Conservation (phyloP, 2,329 filamentous ascomycete species). For the Chaetomium globosum region DNA sequence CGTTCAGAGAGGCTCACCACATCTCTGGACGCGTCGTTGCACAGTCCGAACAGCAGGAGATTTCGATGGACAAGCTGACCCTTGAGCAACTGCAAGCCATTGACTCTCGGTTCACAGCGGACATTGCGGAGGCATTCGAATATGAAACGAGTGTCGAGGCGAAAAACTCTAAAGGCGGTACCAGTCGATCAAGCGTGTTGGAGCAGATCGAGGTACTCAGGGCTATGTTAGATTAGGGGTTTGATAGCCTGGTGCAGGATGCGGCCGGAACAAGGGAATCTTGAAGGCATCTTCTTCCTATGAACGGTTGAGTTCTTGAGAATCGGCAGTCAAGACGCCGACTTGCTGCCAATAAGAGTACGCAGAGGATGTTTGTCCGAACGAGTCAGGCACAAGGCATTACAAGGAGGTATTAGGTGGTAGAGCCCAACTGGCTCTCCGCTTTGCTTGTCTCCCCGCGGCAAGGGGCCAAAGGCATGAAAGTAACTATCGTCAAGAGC, state of each 20-base stretch:
- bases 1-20: conserved; percentile 7
- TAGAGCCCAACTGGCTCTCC: too few species aligned
- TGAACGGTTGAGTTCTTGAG: too few species aligned
- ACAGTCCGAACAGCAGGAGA: not conserved
- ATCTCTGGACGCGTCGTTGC: conserved; percentile 8
- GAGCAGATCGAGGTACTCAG: conserved; percentile 5
- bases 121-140: conserved; percentile 7
- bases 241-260: not conserved
- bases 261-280: too few species aligned
- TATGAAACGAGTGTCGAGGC: conserved; percentile 7
- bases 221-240: not conserved
- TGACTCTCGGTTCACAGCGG: conserved; percentile 6
- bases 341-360: too few species aligned
- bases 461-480: too few species aligned
- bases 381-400: too few species aligned
- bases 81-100: conserved; percentile 9
- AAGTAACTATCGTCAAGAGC: too few species aligned
- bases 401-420: too few species aligned
- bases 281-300: too few species aligned
- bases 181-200: conserved; percentile 6
- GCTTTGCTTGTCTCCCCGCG: too few species aligned
- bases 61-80: conserved; percentile 7
- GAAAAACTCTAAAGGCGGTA: conserved; percentile 2
- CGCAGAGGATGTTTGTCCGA: too few species aligned
- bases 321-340: too few species aligned